These are phyloP conservation scores for Planoprotostelium fungivorum DNA, from an alignment of 78 protist genomes.

Conservation along the genomic window DNA sequence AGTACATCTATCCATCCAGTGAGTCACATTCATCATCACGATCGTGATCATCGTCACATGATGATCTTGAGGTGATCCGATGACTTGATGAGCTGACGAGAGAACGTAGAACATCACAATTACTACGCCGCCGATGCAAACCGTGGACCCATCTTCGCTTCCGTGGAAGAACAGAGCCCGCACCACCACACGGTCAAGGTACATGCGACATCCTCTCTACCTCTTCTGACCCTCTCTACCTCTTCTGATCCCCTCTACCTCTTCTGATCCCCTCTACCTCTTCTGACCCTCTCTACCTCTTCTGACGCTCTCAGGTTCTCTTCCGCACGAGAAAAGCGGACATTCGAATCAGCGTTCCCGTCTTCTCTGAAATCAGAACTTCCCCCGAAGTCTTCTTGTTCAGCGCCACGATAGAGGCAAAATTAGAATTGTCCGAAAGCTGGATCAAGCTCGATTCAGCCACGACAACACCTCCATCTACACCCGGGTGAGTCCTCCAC, in stretches of 20 bases:
- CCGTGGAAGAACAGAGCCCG: neutral
- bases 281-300: no score
- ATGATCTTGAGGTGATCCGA: no score
- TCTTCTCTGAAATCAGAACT: neutral
- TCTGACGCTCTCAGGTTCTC: neutral
- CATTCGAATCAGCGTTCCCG: neutral
- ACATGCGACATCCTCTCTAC: no score
- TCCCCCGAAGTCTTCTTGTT: neutral
- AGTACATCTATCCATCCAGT: neutral
- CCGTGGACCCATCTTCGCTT: neutral
- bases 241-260: no score
- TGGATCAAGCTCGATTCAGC: neutral
- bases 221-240: no score
- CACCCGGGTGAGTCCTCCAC: neutral
- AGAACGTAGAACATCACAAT: neutral
- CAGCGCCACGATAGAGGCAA: neutral
- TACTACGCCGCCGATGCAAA: neutral
- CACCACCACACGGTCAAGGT: neutral
- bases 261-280: no score
- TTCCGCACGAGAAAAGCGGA: neutral
- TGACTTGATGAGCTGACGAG: no score
- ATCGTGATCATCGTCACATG: no score
- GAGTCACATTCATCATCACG: neutral
- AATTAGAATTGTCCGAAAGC: neutral
- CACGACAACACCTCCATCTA: neutral